Percentiles rank a stretch among this genome's conserved stretches.
Conservation (phyloP, 345 rosid genomes). For the Odontarrhena argentea region DNA sequence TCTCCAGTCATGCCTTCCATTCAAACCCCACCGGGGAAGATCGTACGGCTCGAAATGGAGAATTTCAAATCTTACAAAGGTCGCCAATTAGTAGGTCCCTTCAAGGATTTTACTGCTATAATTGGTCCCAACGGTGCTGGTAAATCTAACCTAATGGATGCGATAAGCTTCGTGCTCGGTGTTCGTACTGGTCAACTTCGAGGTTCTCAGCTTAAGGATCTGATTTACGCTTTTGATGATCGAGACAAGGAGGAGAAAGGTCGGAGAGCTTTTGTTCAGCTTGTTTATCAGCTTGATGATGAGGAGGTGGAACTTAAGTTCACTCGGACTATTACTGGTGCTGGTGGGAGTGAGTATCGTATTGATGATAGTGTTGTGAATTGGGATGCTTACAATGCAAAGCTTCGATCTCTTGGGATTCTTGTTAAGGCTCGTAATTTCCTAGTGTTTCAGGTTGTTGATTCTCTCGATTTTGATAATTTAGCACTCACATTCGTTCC, state of each 20-base stretch:
- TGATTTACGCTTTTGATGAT: slow-evolving; percentile 91
- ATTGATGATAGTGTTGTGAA: slow-evolving; percentile 73
- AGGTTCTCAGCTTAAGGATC: slow-evolving; percentile 93
- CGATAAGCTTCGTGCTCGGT: slow-evolving; percentile 96
- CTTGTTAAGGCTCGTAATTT: slow-evolving; percentile 97
- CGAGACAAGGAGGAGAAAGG: slow-evolving; percentile 89
- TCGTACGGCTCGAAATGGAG: slow-evolving; percentile 78
- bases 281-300: slow-evolving; percentile 68
- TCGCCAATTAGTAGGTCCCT: slow-evolving; percentile 78
- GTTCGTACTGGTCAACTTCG: slow-evolving; percentile 97
- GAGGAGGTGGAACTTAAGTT: slow-evolving; percentile 79
- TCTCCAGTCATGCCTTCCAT: slow-evolving; percentile 65
- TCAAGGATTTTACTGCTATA: slow-evolving; percentile 94
- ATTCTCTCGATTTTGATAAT: neutral
- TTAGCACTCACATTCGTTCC: neutral
- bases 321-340: slow-evolving; percentile 66
- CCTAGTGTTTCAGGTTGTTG: slow-evolving; percentile 87
- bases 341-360: slow-evolving; percentile 91
- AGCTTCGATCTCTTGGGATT: slow-evolving; percentile 78
- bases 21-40: slow-evolving; percentile 63
- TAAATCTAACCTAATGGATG: slow-evolving; percentile 97
- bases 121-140: slow-evolving; percentile 99
- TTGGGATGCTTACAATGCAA: slow-evolving; percentile 84
- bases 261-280: slow-evolving; percentile 78
- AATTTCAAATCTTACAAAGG: slow-evolving; percentile 99